A percentile compares a stretch with the other conserved stretches of the same genome.
Evolutionary conservation across 257 asterid genomes (phyloP).

Genomic region (Primulina eburnea): DNA sequence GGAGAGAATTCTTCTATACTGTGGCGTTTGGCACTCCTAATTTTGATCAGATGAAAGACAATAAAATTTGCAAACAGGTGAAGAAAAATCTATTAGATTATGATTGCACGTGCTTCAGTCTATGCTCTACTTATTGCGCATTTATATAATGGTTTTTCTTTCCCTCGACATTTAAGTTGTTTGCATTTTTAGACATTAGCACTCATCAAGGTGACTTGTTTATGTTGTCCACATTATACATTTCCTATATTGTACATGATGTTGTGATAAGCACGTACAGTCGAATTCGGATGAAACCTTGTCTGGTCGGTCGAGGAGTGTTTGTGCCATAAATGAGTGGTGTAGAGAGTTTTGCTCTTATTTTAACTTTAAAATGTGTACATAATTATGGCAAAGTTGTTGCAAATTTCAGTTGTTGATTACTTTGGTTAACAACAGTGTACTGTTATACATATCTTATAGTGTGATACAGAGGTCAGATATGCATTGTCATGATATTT

Average conservation of each 20-base stretch:
- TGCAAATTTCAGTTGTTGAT: background rate
- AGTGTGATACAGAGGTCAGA: background rate
- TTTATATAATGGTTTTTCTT: background rate
- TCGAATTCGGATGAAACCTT: slow-evolving; percentile 13
- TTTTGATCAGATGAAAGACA: slow-evolving; percentile 79
- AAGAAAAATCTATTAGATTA: slow-evolving; percentile 8
- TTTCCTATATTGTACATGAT: background rate
- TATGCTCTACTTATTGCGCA: background rate
- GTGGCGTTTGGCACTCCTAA: slow-evolving; percentile 82
- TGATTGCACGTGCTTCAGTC: background rate
- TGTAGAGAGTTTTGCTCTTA: background rate
- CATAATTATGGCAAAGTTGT: background rate
- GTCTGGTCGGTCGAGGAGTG: background rate
- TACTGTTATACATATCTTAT: background rate
- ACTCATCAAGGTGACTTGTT: background rate
- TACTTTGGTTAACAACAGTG: background rate
- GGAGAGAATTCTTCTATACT: slow-evolving; percentile 96
- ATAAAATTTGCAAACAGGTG: slow-evolving; percentile 93
- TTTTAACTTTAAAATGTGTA: background rate
- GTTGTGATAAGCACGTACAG: background rate
- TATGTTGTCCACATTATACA: background rate
- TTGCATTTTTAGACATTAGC: background rate
- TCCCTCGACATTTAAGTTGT: background rate
- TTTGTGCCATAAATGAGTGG: background rate
- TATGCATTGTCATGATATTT: slow-evolving; percentile 8